A percentile compares a stretch with the other conserved stretches of the same genome.
Conservation (phyloP, 352 stramenopile species). For the Blastocystis sp. region DNA sequence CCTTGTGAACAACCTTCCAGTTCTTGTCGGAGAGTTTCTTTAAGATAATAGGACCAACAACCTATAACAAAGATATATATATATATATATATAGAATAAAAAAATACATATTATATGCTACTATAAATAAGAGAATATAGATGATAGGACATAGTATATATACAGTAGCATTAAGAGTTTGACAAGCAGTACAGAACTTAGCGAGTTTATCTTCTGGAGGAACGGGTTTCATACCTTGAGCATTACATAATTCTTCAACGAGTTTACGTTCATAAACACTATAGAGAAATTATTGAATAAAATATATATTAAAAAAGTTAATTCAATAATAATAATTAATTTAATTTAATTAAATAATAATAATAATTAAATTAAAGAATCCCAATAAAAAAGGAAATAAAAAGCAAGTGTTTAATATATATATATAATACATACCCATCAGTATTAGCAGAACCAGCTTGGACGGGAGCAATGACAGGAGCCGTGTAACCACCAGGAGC, state of each 20-base stretch:
- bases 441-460: constrained; percentile 16
- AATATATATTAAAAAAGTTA: too few relatives aligned
- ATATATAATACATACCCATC: too few relatives aligned
- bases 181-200: constrained; percentile 10
- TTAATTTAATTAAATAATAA: too few relatives aligned
- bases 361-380: too few relatives aligned
- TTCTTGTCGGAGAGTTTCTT: constrained; percentile 29
- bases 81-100: too few relatives aligned
- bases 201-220: constrained; percentile 34
- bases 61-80: neutral
- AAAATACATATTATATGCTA: too few relatives aligned
- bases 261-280: constrained; percentile 30
- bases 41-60: constrained; percentile 31
- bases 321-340: too few relatives aligned
- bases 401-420: too few relatives aligned
- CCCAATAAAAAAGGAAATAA: too few relatives aligned
- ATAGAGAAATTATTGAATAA: too few relatives aligned
- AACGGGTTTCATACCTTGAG: constrained; percentile 26
- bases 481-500: neutral
- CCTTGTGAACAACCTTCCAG: constrained; percentile 37
- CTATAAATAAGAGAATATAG: too few relatives aligned
- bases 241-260: constrained; percentile 29
- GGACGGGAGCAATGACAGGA: constrained; percentile 14
- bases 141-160: too few relatives aligned
- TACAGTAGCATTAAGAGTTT: constrained; percentile 16